Percentiles rank a stretch among this genome's conserved stretches.
Conservation (phyloP, 192 early-diverging fungal species). For the Umbelopsis isabellina region DNA sequence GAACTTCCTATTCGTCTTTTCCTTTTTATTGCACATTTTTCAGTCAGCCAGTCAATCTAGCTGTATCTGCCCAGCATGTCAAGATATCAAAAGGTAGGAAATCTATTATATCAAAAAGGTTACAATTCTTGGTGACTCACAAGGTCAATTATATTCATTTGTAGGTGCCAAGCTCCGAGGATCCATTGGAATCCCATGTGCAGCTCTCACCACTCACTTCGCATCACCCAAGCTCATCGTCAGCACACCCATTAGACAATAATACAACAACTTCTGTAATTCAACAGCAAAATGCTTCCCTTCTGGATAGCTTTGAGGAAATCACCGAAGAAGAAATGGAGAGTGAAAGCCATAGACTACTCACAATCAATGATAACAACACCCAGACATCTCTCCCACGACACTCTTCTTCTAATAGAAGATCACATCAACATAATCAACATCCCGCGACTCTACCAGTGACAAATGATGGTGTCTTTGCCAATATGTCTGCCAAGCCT, state of each 20-base stretch:
- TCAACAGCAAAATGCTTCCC: conserved; percentile 7
- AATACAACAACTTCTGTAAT: background rate
- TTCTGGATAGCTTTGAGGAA: conserved; percentile 21
- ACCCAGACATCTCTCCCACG: background rate
- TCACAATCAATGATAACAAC: background rate
- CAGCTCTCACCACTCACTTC: conserved; percentile 13
- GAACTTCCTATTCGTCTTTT: background rate
- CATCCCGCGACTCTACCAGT: conserved; percentile 39
- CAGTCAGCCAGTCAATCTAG: background rate
- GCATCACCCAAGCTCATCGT: background rate
- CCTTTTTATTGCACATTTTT: background rate
- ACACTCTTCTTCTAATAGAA: background rate
- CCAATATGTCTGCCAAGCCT: conserved; percentile 62
- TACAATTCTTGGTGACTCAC: background rate
- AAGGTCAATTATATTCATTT: background rate
- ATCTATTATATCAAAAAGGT: background rate
- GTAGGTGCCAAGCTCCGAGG: conserved; percentile 24
- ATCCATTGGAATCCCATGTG: conserved; percentile 22
- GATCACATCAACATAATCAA: conserved; percentile 3
- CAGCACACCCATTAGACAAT: background rate
- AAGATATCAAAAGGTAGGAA: conserved; percentile 22
- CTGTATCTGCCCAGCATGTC: conserved; percentile 17
- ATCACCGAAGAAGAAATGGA: conserved; percentile 27
- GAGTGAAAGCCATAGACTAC: conserved; percentile 7
- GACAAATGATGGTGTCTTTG: conserved; percentile 58